phyloP scores from a whole-genome alignment of 2,329 filamentous ascomycete genomes.

The Colletotrichum melonis region DNA sequence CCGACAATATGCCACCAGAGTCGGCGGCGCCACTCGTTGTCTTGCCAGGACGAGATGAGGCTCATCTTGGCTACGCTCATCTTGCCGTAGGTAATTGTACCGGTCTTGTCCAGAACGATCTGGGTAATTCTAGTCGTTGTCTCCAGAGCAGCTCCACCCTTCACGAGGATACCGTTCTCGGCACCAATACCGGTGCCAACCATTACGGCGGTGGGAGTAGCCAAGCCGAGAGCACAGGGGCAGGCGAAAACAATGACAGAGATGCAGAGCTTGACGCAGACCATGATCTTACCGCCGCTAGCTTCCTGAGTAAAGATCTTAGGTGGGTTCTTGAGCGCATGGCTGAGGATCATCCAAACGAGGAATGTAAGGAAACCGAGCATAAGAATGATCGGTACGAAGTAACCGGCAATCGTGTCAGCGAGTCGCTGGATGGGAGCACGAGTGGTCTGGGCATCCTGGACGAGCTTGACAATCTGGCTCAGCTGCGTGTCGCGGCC shows the following conservation, averaged over 20 bases:
- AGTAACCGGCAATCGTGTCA: constrained; percentile 91
- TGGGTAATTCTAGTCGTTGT: constrained; percentile 90
- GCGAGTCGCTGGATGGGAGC: constrained; percentile 95
- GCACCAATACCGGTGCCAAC: constrained; percentile 97
- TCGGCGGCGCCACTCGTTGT: constrained; percentile 73
- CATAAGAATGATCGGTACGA: constrained; percentile 88
- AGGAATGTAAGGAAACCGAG: constrained; percentile 89
- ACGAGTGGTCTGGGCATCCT: constrained; percentile 93
- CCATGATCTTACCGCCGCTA: constrained; percentile 93
- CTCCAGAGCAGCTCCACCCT: constrained; percentile 93
- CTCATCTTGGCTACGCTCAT: constrained; percentile 88
- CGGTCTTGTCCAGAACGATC: constrained; percentile 95
- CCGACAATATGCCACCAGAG: constrained; percentile 98
- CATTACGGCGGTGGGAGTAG: constrained; percentile 98
- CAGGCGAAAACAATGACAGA: constrained; percentile 99
- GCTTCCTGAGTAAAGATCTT: constrained; percentile 84
- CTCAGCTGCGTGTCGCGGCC: constrained; percentile 96
- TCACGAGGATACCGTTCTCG: constrained; percentile 96
- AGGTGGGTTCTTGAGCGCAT: constrained; percentile 85
- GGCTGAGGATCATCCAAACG: constrained; percentile 94
- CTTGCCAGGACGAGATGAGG: constrained; percentile 76
- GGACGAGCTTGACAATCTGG: constrained; percentile 98
- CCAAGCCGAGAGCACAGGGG: constrained; percentile 94
- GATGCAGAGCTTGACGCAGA: constrained; percentile 96
- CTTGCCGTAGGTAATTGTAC: constrained; percentile 92